Percentiles rank a stretch among this genome's conserved stretches.
These are phyloP conservation scores for Fusarium devonianum DNA, from an alignment of 2,329 filamentous ascomycete genomes.

Conservation along the genomic window DNA sequence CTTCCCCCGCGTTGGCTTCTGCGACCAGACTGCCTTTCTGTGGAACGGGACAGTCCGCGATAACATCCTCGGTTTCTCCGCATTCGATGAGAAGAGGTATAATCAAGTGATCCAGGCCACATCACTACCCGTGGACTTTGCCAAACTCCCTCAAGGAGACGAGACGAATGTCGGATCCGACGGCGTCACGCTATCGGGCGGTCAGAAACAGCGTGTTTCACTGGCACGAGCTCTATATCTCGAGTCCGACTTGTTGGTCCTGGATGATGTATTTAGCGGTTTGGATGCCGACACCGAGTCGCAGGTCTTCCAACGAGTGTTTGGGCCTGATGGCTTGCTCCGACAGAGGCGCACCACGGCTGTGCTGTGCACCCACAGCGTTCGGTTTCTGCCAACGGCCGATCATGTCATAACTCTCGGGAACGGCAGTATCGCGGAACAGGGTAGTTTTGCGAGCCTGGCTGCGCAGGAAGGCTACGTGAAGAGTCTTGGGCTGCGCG, in stretches of 20 bases:
- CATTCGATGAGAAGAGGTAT: slow-evolving; percentile 43
- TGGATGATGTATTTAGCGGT: slow-evolving; percentile 11
- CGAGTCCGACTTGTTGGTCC: slow-evolving; percentile 1
- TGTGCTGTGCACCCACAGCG: too few species aligned
- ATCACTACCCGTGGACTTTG: slow-evolving; percentile 8
- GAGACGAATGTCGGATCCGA: slow-evolving; percentile 5
- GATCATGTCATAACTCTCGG: too few species aligned
- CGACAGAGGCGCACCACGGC: too few species aligned
- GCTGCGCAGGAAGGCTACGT: too few species aligned
- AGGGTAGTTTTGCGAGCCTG: too few species aligned
- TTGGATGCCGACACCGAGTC: slow-evolving; percentile 9
- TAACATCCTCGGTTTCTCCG: slow-evolving; percentile 48
- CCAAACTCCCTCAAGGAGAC: slow-evolving; percentile 3
- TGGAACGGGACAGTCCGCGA: slow-evolving; percentile 49
- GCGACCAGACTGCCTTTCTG: slow-evolving; percentile 54
- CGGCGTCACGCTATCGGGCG: slow-evolving; percentile 9
- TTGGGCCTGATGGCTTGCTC: too few species aligned
- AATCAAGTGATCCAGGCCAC: slow-evolving; percentile 31
- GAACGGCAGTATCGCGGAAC: too few species aligned
- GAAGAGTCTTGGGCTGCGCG: too few species aligned
- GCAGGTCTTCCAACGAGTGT: slow-evolving; percentile 1
- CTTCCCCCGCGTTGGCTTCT: slow-evolving; percentile 40
- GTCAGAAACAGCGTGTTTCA: slow-evolving; percentile 8
- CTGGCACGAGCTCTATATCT: slow-evolving; percentile 11
- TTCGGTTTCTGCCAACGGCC: too few species aligned